phyloP scores from a whole-genome alignment of 768 basidiomycete genomes.

The Leccinum pellstonianum region DNA sequence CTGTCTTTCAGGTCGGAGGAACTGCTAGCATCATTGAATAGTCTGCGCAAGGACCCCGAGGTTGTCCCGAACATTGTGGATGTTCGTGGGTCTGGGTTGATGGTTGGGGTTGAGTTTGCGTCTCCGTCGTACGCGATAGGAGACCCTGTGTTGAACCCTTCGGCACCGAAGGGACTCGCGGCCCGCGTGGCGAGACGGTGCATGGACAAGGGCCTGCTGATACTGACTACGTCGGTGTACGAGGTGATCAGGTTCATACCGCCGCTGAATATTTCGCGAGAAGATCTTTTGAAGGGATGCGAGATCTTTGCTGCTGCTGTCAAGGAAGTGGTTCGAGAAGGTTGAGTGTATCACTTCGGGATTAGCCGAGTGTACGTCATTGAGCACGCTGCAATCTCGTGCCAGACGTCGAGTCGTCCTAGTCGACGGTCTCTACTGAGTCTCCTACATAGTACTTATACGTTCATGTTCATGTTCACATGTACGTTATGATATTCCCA shows the following conservation, averaged over 20 bases:
- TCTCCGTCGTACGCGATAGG: conserved; percentile 55
- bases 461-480: conserved; percentile 3
- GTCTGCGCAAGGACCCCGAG: conserved; percentile 51
- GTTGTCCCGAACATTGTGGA: conserved; percentile 69
- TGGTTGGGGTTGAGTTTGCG: conserved; percentile 82
- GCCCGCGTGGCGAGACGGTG: conserved; percentile 73
- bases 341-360: conserved; percentile 13
- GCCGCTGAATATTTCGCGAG: conserved; percentile 74
- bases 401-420: conserved; percentile 1
- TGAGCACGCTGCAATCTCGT: conserved; percentile 5
- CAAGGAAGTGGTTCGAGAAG: conserved; percentile 59
- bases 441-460: not conserved
- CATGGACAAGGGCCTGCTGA: conserved; percentile 80
- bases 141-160: conserved; percentile 42
- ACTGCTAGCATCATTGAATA: conserved; percentile 60
- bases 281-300: conserved; percentile 70
- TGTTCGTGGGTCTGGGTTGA: conserved; percentile 85
- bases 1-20: conserved; percentile 57
- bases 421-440: conserved; percentile 3
- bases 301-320: conserved; percentile 69
- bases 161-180: conserved; percentile 56
- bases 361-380: conserved; percentile 10
- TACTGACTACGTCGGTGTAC: conserved; percentile 87
- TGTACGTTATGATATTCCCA: not conserved
- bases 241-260: conserved; percentile 94